These are phyloP conservation scores for Sclerotinia glacialis DNA, from an alignment of 2,329 filamentous ascomycete species.

Conservation along the genomic window DNA sequence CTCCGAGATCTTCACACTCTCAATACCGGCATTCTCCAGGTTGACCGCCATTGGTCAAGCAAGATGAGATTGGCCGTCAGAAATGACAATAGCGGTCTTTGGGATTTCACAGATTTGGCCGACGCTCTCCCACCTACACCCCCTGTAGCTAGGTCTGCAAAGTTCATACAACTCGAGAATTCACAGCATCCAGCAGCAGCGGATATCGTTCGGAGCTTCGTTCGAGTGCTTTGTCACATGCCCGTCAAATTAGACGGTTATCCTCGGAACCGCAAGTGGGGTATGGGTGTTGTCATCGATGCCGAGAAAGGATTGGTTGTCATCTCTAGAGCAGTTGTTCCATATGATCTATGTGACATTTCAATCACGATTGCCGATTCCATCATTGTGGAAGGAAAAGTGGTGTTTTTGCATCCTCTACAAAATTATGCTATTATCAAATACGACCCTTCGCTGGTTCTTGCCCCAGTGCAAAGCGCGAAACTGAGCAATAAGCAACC, in stretches of 20 bases:
- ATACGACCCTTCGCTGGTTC: constrained; percentile 90
- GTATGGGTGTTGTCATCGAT: constrained; percentile 95
- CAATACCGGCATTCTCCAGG: constrained; percentile 85
- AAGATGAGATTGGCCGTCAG: constrained; percentile 92
- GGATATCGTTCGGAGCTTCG: constrained; percentile 90
- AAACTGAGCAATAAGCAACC: constrained; percentile 77
- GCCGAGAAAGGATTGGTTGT: constrained; percentile 93
- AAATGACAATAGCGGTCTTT: constrained; percentile 85
- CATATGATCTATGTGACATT: constrained; percentile 95
- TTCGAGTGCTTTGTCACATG: constrained; percentile 88
- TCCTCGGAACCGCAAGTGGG: constrained; percentile 88
- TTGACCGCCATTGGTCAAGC: constrained; percentile 92
- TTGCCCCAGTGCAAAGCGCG: constrained; percentile 88
- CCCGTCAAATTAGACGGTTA: constrained; percentile 98
- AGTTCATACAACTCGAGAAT: constrained; percentile 89
- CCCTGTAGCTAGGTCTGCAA: constrained; percentile 72
- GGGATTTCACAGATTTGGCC: constrained; percentile 88
- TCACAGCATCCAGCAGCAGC: constrained; percentile 87
- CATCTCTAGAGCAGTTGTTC: constrained; percentile 89
- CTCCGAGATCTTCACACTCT: constrained; percentile 91
- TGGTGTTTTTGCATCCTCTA: constrained; percentile 91
- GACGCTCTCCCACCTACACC: constrained; percentile 74
- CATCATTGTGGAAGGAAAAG: constrained; percentile 88
- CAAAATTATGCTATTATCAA: constrained; percentile 96
- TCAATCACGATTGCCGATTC: constrained; percentile 95